Conservation (phyloP, 805 yeast species). For the Blastobotrys attinorum region DNA sequence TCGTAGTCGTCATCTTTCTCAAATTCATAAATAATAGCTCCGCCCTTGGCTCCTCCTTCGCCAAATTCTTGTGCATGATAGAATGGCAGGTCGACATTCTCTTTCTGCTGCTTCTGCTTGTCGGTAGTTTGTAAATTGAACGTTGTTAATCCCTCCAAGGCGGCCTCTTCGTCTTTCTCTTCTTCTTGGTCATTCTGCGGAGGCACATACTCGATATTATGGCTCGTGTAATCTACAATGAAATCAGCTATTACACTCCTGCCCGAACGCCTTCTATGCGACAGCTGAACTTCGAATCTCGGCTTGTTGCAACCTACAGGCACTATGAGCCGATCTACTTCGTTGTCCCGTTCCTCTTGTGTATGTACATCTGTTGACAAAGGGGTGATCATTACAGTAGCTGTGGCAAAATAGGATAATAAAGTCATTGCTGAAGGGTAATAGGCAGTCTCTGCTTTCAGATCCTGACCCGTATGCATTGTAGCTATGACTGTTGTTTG, state of each 20-base stretch:
- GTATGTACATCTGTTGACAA: constrained; percentile 27
- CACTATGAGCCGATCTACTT: constrained; percentile 35
- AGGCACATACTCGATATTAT: constrained; percentile 35
- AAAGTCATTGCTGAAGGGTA: constrained; percentile 49
- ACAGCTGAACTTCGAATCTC: constrained; percentile 42
- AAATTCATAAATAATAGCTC: constrained; percentile 92
- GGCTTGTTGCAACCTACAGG: constrained; percentile 46
- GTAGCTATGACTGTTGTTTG: constrained; percentile 39
- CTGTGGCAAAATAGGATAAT: constrained; percentile 64
- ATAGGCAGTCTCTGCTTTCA: constrained; percentile 24
- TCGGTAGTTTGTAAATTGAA: constrained; percentile 73
- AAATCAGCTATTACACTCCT: constrained; percentile 55
- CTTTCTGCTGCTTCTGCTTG: constrained; percentile 69
- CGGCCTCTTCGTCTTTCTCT: constrained; percentile 37
- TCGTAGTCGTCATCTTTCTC: constrained; percentile 97
- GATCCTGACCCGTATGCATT: constrained; percentile 29
- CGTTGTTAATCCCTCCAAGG: constrained; percentile 72
- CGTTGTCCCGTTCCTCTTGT: constrained; percentile 41
- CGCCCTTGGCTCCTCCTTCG: constrained; percentile 59
- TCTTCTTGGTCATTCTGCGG: constrained; percentile 23
- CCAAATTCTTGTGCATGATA: constrained; percentile 69
- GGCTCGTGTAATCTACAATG: constrained; percentile 39
- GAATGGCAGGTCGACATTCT: constrained; percentile 84
- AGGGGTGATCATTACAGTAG: constrained; percentile 59
- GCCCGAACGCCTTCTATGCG: constrained; percentile 78